Evolutionary conservation across 2,329 filamentous ascomycete genomes (phyloP), one percentile per base, ranked within the genome.

Genomic region (Ciborinia camelliae): DNA sequence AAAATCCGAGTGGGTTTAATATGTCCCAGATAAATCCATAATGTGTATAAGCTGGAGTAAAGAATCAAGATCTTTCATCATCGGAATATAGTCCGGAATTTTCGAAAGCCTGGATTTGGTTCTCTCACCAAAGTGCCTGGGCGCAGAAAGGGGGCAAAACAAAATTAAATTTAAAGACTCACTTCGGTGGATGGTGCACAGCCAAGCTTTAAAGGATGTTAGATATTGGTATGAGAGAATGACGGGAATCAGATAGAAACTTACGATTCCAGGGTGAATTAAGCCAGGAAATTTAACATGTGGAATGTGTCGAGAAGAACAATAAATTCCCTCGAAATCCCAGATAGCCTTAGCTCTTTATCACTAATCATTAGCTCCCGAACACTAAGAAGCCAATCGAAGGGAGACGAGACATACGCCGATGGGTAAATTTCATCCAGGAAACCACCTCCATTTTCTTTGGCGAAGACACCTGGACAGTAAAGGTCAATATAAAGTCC

Each of bases 211-310:
- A n/a, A n/a, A n/a, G n/a, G n/a, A n/a, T n/a, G n/a, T n/a, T n/a
- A n/a, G n/a, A n/a, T n/a, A n/a, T n/a, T n/a, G n/a, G n/a, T n/a
- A n/a, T n/a, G n/a, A n/a, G n/a, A n/a, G n/a, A n/a, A n/a, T n/a
- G n/a, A n/a, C n/a, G n/a, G n/a, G n/a, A n/a, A n/a, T n/a, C n/a
- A n/a, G n/a, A n/a, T n/a, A n/a, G n/a, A n/a, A n/a, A n/a, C n/a
- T n/a, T n/a, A n/a, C n/a, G 69, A 97, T 97, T 4, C 93, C 93
- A 0, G 93, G 93, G 75, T 64, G 93, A 74, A 97, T 96, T 39
- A 97, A 82, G 0, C 93, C 92, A 0, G 92, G 86, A 75, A 97
- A 97, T 50, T 91, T 89, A 50, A 97, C 92, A 68, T 90, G 89
- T 0, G 91, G 91, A 67, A 95, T 91, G 75, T 97, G 93, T 20